Conservation (phyloP, 2,329 filamentous ascomycete genomes). For the Lachnellula subtilissima region DNA sequence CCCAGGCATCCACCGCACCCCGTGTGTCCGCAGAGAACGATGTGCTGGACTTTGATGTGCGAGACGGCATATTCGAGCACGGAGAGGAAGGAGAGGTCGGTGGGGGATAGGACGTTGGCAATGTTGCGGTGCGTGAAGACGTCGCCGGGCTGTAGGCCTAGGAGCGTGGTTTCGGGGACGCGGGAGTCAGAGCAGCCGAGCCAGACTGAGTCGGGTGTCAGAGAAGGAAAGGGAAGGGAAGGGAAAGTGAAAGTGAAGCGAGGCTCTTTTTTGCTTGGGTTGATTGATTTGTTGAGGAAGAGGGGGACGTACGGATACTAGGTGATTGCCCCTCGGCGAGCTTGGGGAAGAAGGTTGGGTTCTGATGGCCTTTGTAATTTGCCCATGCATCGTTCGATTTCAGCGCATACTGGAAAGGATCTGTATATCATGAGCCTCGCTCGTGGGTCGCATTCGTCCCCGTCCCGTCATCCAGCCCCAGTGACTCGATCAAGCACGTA, state of each 20-base stretch:
- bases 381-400: constrained; percentile 69
- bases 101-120: constrained; percentile 72
- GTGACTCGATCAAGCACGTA: background rate
- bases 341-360: constrained; percentile 66
- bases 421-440: constrained; percentile 3
- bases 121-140: constrained; percentile 91
- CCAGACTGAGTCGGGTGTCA: constrained; percentile 55
- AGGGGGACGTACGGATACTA: constrained; percentile 47
- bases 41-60: constrained; percentile 65
- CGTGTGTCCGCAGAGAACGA: constrained; percentile 67
- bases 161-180: constrained; percentile 76
- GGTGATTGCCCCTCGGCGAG: constrained; percentile 64
- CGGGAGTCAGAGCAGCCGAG: constrained; percentile 84
- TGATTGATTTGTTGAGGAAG: background rate
- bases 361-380: constrained; percentile 55
- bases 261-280: background rate
- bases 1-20: constrained; percentile 63
- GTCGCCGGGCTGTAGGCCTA: constrained; percentile 74
- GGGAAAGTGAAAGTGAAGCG: background rate
- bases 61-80: constrained; percentile 77
- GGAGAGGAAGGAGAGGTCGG: constrained; percentile 68
- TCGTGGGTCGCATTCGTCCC: background rate
- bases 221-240: background rate
- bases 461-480: background rate
- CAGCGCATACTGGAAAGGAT: constrained; percentile 53